phyloP scores from a whole-genome alignment of 495 filamentous ascomycete genomes.

The Lichina pygmaea region DNA sequence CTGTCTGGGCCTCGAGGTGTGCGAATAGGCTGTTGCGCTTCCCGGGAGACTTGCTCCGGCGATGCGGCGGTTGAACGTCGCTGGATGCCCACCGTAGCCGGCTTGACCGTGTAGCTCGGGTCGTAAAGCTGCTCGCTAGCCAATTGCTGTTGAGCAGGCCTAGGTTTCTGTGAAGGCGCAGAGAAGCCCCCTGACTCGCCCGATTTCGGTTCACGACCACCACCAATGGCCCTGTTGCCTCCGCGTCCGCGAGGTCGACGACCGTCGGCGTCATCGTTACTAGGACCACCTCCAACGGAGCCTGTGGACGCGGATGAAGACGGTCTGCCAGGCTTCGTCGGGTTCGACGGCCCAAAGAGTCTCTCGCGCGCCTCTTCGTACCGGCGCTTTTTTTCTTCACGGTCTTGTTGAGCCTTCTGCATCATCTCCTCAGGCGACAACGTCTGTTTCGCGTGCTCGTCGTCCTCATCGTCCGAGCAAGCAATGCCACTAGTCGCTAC shows the following conservation, averaged over 20 bases:
- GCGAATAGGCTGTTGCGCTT: constrained; percentile 30
- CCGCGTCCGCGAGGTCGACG: constrained; percentile 6
- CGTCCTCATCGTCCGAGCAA: constrained; percentile 36
- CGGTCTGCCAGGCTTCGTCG: constrained; percentile 21
- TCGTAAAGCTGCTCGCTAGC: constrained; percentile 35
- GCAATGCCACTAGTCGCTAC: constrained; percentile 8
- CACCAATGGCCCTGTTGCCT: background rate
- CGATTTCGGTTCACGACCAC: background rate
- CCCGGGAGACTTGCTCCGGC: constrained; percentile 3
- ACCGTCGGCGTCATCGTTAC: constrained; percentile 5
- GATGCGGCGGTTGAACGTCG: constrained; percentile 20
- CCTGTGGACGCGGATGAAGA: background rate
- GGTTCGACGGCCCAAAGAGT: constrained; percentile 51
- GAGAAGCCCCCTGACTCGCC: background rate
- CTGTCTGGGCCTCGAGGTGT: constrained; percentile 48
- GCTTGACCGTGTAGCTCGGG: constrained; percentile 36
- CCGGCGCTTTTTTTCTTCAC: constrained; percentile 65
- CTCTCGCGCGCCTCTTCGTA: constrained; percentile 67
- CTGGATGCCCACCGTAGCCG: constrained; percentile 23
- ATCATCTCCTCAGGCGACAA: constrained; percentile 44
- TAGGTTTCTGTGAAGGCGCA: no score
- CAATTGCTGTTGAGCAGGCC: background rate
- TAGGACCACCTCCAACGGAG: constrained; percentile 1
- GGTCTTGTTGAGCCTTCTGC: constrained; percentile 41
- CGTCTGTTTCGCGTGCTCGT: constrained; percentile 15